A percentile compares a stretch with the other conserved stretches of the same genome.
phyloP scores from a whole-genome alignment of 148 eudicot genomes.

The Persicaria maculosa region DNA sequence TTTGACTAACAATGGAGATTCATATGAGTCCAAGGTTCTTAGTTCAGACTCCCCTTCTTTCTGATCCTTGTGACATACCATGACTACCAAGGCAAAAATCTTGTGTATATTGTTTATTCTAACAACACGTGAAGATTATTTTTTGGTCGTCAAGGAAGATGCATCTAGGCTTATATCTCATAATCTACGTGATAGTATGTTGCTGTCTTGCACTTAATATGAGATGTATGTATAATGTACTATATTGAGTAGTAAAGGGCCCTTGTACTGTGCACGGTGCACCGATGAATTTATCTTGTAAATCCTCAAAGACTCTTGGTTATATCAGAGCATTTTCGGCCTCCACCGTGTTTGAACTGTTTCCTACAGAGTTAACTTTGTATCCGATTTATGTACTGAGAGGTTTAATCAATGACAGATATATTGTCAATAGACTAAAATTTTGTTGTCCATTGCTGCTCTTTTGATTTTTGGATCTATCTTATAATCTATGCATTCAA shows the following conservation, averaged over 20 bases:
- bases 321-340: not conserved
- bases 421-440: not conserved
- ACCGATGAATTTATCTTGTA: not conserved
- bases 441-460: not conserved
- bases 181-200: not conserved
- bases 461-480: not conserved
- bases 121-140: not conserved
- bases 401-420: not conserved
- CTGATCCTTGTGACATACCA: not conserved
- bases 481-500: not conserved
- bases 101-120: not conserved
- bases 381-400: not conserved
- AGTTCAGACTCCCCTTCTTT: not conserved
- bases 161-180: not conserved
- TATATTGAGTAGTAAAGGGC: not conserved
- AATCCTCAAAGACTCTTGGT: not conserved
- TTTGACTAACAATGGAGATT: not conserved
- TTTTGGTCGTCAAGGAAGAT: not conserved
- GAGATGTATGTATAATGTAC: not conserved
- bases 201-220: not conserved
- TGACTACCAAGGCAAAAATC: not conserved
- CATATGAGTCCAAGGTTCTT: not conserved
- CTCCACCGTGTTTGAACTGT: not conserved
- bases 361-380: not conserved
- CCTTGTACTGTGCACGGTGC: not conserved